A percentile compares a stretch with the other conserved stretches of the same genome.
phyloP scores from a whole-genome alignment of 208 protist species.

The Herpetomonas tarakana region DNA sequence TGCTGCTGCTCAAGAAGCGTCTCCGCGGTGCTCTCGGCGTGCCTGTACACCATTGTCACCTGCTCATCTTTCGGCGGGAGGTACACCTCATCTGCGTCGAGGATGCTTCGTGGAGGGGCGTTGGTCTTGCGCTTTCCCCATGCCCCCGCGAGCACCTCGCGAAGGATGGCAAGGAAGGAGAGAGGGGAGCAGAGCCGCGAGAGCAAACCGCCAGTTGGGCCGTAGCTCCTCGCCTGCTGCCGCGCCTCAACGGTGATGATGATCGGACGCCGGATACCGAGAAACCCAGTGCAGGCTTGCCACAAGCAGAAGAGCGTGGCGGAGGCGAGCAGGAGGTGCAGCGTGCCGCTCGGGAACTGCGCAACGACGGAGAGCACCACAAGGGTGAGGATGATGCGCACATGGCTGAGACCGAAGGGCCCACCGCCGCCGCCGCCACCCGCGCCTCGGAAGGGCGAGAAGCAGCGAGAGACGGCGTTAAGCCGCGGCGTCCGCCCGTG shows the following conservation, averaged over 20 bases:
- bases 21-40: slow-evolving; percentile 34
- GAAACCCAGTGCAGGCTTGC: slow-evolving; percentile 8
- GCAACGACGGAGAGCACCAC: neutral
- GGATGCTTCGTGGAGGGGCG: neutral
- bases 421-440: neutral
- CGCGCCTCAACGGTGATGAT: too few relatives aligned
- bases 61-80: slow-evolving; percentile 20
- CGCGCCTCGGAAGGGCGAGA: neutral
- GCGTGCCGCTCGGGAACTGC: slow-evolving; percentile 7
- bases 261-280: slow-evolving; percentile 8
- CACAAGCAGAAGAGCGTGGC: neutral
- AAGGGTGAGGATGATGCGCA: slow-evolving; percentile 13
- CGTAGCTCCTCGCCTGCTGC: too few relatives aligned
- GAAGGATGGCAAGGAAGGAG: too few relatives aligned
- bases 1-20: slow-evolving; percentile 35
- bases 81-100: slow-evolving; percentile 2
- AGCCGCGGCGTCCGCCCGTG: neutral
- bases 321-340: neutral
- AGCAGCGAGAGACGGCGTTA: neutral
- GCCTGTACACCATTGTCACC: slow-evolving; percentile 37
- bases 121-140: too few relatives aligned
- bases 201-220: too few relatives aligned
- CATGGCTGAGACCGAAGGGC: neutral
- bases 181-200: too few relatives aligned
- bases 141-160: too few relatives aligned